Conservation (phyloP, 306 rosid genomes). For the Albizia julibrissin region DNA sequence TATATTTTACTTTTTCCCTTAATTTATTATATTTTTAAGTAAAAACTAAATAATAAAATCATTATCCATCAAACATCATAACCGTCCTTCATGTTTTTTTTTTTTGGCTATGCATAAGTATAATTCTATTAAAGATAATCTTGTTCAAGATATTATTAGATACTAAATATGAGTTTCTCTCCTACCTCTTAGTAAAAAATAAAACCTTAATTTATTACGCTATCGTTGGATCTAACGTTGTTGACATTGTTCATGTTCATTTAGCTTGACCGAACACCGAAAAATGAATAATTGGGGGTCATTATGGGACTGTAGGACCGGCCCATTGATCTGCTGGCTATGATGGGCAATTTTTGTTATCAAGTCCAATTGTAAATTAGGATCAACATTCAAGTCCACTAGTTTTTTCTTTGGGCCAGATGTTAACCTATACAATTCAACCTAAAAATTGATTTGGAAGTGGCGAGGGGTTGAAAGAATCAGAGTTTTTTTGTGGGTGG, state of each 20-base stretch:
- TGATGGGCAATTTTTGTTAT: background rate
- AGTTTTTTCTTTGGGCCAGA: background rate
- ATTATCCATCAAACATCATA: background rate
- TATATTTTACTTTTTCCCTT: background rate
- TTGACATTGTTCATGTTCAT: too few species aligned
- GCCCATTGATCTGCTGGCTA: background rate
- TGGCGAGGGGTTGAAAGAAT: too few species aligned
- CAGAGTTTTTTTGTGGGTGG: too few species aligned
- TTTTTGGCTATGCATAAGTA: too few species aligned
- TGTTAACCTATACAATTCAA: too few species aligned
- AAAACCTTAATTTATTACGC: too few species aligned
- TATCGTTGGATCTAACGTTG: too few species aligned
- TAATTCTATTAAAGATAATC: too few species aligned
- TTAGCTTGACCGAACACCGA: too few species aligned
- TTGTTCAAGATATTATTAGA: too few species aligned
- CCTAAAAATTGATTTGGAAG: too few species aligned
- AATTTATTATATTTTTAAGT: background rate
- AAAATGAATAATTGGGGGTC: background rate
- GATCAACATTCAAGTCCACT: background rate
- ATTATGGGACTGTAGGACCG: background rate
- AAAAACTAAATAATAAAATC: background rate
- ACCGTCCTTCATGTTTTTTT: background rate
- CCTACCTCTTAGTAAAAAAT: fast-evolving
- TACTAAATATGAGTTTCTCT: too few species aligned
- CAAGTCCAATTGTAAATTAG: background rate